Base-by-base conservation (phyloP, 495 filamentous ascomycete species). In the Mytilinidion resinicola region DNA sequence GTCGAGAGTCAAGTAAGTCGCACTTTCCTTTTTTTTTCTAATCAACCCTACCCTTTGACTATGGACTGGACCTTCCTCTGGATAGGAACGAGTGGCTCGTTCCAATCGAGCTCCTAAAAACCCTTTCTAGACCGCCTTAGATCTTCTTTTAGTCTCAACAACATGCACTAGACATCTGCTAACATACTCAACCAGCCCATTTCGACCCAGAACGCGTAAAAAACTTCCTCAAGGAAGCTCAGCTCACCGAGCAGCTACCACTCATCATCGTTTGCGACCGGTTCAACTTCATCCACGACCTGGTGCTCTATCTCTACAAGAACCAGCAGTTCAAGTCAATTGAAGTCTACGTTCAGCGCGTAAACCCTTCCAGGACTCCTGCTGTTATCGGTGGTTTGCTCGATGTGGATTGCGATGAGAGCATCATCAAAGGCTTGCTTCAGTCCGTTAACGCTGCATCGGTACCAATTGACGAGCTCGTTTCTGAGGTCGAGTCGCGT, bases 281-380 rank as follows among this genome's bases (percentile, higher is more conserved):
- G 15, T 96, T 95, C 81, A 95, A 96, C 76, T 92, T 99, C 69
- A 89, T 96, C 56, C 95, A 99, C 67, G 95, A 99, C 70, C 71
- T 99, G 66, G 88, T 99, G 25, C 81, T 97, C 20, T 97, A 96
- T 72, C 88, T 99, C 21, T 99, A 97, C 78, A 91, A 96, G 74
- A 96, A 96, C 75, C 93, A 97, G 73, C 95, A 96, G 68, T 99
- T 95, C 86, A 95, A 96, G 76, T 96, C 95, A 12, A 99, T 99
- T 62, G 95, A 99, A 75, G 85, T 95, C 50, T 99, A 99, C 65
- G 95, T 99, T n/a, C 95, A 99, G 78, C 88, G 91, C 25, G 89
- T 99, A 63, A 99, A 99, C 73, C 92, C 95, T 14, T 78, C 83
- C n/a, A 80, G 93, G 63, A 91, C 95, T 21, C 95, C 95, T 6